Percentiles rank a stretch among this genome's conserved stretches.
These are phyloP conservation scores for Aspergillus thermomutatus DNA, from an alignment of 2,329 filamentous ascomycete species.

Conservation along the genomic window DNA sequence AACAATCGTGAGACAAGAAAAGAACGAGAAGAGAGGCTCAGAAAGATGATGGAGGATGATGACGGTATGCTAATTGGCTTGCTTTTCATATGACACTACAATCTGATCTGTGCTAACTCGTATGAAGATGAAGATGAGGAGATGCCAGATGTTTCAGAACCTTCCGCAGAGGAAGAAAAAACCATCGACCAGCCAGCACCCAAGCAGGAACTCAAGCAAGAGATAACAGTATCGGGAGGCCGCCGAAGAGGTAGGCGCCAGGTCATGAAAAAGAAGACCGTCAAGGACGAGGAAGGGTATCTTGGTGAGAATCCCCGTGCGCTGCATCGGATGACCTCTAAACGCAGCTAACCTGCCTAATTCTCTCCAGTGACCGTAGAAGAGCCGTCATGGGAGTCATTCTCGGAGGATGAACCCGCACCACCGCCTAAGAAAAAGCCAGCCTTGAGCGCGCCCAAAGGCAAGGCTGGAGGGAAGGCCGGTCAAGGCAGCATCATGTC, in stretches of 20 bases:
- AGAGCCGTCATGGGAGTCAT: conserved; percentile 83
- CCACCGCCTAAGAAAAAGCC: conserved; percentile 48
- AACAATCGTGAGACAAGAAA: conserved; percentile 50
- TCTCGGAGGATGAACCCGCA: conserved; percentile 78
- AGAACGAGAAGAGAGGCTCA: conserved; percentile 63
- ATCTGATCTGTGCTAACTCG: conserved; percentile 20
- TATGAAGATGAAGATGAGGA: conserved; percentile 48
- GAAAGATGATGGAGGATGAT: conserved; percentile 74
- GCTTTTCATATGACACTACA: conserved; percentile 30
- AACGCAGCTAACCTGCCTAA: conserved; percentile 7
- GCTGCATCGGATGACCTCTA: neutral
- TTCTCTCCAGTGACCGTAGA: conserved; percentile 70
- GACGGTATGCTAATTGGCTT: conserved; percentile 29
- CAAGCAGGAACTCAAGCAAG: conserved; percentile 46
- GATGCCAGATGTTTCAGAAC: conserved; percentile 54
- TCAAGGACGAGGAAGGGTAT: conserved; percentile 86
- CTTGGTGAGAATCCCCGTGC: conserved; percentile 58
- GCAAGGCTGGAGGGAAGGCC: conserved; percentile 57
- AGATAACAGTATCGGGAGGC: conserved; percentile 58
- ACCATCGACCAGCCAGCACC: conserved; percentile 34
- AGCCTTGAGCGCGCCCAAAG: conserved; percentile 43
- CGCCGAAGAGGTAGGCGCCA: conserved; percentile 72
- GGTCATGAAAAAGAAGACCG: conserved; percentile 82
- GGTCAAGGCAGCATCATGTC: conserved; percentile 77
- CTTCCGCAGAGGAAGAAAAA: conserved; percentile 33